A percentile compares a stretch with the other conserved stretches of the same genome.
Evolutionary conservation across 371 early-diverging fungal genomes (phyloP).

Genomic region (Funneliformis caledonium): DNA sequence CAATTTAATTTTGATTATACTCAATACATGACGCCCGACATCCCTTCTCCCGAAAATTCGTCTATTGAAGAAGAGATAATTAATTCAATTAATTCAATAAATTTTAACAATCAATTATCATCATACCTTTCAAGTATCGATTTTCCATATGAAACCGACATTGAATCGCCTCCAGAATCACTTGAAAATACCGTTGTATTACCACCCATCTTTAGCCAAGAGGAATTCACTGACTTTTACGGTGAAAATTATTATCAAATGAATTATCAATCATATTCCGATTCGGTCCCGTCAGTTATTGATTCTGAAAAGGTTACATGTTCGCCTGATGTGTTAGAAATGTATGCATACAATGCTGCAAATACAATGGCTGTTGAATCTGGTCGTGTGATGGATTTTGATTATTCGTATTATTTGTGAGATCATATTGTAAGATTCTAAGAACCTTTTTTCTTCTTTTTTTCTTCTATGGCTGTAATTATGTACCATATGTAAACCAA

Average conservation of each 20-base stretch:
- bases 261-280: too few species aligned
- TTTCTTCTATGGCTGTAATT: too few species aligned
- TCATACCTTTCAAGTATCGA: background rate
- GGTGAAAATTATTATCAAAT: background rate
- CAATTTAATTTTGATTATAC: background rate
- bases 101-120: background rate
- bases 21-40: background rate
- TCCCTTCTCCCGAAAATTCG: too few species aligned
- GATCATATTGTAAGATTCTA: background rate
- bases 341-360: background rate
- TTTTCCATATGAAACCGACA: background rate
- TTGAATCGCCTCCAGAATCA: background rate
- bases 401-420: background rate
- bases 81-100: background rate
- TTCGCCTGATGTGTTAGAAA: background rate
- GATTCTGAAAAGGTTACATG: background rate
- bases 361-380: background rate
- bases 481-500: too few species aligned
- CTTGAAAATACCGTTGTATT: background rate
- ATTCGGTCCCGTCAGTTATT: background rate
- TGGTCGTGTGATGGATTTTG: background rate
- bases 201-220: background rate
- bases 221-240: background rate
- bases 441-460: background rate
- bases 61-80: background rate